Percentiles rank a stretch among this genome's conserved stretches.
Conservation (phyloP, 768 basidiomycete species). For the Amanita subjunquillea region DNA sequence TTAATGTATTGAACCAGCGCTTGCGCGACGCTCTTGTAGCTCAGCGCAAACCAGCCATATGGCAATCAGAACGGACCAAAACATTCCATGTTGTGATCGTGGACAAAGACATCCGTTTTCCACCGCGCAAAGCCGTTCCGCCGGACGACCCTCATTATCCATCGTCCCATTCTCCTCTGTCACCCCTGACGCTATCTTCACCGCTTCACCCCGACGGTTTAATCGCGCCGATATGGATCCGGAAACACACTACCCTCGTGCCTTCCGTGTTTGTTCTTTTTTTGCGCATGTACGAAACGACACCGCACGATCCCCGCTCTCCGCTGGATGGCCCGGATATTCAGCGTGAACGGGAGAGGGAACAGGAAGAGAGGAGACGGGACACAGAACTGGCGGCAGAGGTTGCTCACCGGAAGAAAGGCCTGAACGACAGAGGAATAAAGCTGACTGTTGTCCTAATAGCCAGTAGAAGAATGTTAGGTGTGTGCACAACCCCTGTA, state of each 20-base stretch:
- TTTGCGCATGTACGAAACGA: conserved; percentile 68
- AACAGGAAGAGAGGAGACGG: conserved; percentile 55
- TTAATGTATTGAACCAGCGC: conserved; percentile 43
- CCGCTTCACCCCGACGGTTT: conserved; percentile 92
- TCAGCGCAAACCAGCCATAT: conserved; percentile 56
- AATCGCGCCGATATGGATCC: conserved; percentile 96
- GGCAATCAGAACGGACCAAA: conserved; percentile 63
- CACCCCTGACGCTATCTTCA: conserved; percentile 79
- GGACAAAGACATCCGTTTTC: conserved; percentile 76
- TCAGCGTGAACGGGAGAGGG: conserved; percentile 46
- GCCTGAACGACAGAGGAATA: conserved; percentile 74
- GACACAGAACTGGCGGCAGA: conserved; percentile 77
- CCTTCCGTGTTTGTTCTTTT: conserved; percentile 94
- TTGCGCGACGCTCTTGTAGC: conserved; percentile 60
- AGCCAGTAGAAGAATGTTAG: conserved; percentile 81
- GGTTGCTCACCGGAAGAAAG: conserved; percentile 70
- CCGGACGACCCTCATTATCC: conserved; percentile 47
- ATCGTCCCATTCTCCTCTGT: conserved; percentile 80
- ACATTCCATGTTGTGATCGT: conserved; percentile 80
- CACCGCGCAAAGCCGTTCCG: conserved; percentile 70
- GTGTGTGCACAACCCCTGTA: conserved; percentile 29
- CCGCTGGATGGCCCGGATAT: conserved; percentile 45
- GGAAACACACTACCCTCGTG: conserved; percentile 87
- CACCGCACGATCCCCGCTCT: conserved; percentile 30
- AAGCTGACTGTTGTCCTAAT: conserved; percentile 92